Evolutionary conservation across 352 stramenopile species (phyloP), one percentile per base, ranked within the genome.

Genomic region (Peronosclerospora sorghi): DNA sequence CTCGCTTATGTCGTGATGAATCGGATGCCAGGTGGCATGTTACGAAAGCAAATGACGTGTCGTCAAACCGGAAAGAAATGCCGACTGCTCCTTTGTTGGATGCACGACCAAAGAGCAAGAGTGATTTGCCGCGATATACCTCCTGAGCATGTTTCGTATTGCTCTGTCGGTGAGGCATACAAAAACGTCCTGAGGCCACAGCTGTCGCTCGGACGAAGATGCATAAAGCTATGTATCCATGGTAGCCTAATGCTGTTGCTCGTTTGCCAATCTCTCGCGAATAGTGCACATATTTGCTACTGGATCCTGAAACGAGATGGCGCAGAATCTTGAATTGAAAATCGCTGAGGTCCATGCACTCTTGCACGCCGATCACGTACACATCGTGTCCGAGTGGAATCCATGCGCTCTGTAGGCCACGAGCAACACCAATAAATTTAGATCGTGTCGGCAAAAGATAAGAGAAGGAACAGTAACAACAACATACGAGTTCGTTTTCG

Each of bases 11-110:
- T 12, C 51, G 64, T 10, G 54, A 71, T 8, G 75, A 86, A 57
- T 96, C 84, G 3, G 85, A 94, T 18, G 83, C 73, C 20, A 96
- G 62, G 51, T 96, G 85, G 34, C 78, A 91, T 15, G 75, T 88
- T 32, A 93, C 73, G 19, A 96, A 93, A 4, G 75, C 77, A 44
- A 95, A 88, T 4, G 75, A 89, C 4, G 75, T 83, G 60, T 94
- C 76, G 45, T 87, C 78, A 48, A 89, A 91, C 2, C 82, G 79
- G 50, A 96, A 89, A 0, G 72, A 76, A 45, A 96, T 77, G 5
- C 84, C 82, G 14, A 95, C 84, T 2, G 80, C 81, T 35, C 86
- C 86, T 63, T 96, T 96, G 66, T 95, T 96, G 8, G 79, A 86
- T 20, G 83, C 57, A 5, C 77, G 73, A 1, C 76, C 75, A 24